Percentiles rank a stretch among this genome's conserved stretches.
Evolutionary conservation across 176 grass and related monocot genomes (phyloP).

Genomic region (Guadua angustifolia): DNA sequence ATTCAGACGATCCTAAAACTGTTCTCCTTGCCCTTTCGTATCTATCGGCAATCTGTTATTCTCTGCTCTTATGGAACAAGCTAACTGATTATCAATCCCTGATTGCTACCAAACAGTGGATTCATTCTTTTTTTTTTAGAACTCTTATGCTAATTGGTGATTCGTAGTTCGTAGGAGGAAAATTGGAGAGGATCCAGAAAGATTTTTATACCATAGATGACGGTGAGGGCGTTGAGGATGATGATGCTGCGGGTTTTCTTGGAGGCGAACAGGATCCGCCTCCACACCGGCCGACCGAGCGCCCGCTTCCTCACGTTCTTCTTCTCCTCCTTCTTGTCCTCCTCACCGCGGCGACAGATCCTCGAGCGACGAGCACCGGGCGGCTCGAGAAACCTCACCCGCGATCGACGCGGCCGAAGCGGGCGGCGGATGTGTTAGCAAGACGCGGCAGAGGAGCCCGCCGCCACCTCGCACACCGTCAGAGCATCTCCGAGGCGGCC

Average conservation of each 20-base stretch:
- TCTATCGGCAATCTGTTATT: background rate
- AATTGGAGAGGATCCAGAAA: background rate
- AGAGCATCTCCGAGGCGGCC: no score
- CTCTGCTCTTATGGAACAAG: background rate
- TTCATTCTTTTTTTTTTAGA: background rate
- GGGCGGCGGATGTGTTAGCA: constrained; percentile 28
- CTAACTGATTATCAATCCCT: background rate
- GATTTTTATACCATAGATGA: constrained; percentile 80
- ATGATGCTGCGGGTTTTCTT: constrained; percentile 93
- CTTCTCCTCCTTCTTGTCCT: background rate
- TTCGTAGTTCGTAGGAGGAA: no score
- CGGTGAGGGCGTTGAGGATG: constrained; percentile 87
- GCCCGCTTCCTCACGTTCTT: constrained; percentile 22
- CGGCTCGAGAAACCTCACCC: constrained; percentile 27
- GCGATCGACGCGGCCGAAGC: constrained; percentile 6
- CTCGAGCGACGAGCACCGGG: constrained; percentile 32
- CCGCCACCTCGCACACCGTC: no score
- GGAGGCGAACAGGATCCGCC: constrained; percentile 90
- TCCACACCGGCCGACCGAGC: constrained; percentile 61
- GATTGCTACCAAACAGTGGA: background rate
- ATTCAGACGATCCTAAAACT: background rate
- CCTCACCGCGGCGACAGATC: background rate
- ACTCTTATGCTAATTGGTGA: no score
- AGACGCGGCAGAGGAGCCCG: constrained; percentile 35
- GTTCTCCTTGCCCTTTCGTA: background rate